phyloP scores from a whole-genome alignment of 106 monocot species.

The Apostasia ramifera region DNA sequence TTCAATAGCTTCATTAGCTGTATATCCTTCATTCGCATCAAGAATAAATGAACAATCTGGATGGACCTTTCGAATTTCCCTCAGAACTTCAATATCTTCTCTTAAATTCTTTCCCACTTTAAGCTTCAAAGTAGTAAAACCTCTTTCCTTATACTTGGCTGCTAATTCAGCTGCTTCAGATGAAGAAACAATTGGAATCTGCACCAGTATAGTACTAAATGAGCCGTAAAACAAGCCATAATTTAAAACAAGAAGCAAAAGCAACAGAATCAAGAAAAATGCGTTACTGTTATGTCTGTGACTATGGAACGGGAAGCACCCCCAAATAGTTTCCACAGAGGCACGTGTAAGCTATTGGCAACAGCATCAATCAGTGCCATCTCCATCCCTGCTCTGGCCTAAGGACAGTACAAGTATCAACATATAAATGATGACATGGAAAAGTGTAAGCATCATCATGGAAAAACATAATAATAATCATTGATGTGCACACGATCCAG shows the following conservation, averaged over 20 bases:
- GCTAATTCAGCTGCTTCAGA: conserved; percentile 80
- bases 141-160: conserved; percentile 55
- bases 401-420: conserved; percentile 10
- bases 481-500: no score
- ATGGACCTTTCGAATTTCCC: conserved; percentile 58
- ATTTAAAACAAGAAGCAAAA: background rate
- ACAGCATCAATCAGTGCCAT: conserved; percentile 96
- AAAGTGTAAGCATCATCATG: background rate
- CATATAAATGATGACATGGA: background rate
- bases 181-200: conserved; percentile 95
- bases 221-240: background rate
- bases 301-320: conserved; percentile 56
- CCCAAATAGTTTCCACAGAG: conserved; percentile 95
- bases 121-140: conserved; percentile 72
- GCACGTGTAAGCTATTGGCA: conserved; percentile 72
- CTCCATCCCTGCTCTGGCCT: conserved; percentile 91
- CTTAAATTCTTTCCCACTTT: conserved; percentile 79
- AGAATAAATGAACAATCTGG: conserved; percentile 82
- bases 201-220: background rate
- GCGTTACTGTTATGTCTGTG: conserved; percentile 65
- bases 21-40: conserved; percentile 95
- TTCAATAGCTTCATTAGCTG: conserved; percentile 63
- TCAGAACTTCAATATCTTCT: conserved; percentile 78
- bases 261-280: background rate
- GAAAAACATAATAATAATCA: background rate